Percentiles rank a stretch among this genome's conserved stretches.
Conservation (phyloP, 805 yeast species). For the Saccharomycopsis sp. region DNA sequence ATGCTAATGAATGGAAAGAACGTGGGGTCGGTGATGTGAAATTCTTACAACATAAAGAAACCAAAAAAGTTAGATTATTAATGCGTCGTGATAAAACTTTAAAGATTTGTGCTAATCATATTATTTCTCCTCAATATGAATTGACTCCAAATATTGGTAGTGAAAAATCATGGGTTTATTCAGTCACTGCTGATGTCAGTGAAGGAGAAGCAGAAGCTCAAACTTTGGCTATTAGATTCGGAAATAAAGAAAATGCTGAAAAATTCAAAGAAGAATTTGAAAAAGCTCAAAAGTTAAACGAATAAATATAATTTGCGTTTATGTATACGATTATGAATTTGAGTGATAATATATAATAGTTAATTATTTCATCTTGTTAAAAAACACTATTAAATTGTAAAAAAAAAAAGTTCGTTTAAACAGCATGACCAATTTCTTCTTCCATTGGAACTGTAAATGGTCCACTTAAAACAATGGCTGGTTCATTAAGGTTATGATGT, state of each 20-base stretch:
- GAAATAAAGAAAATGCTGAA: slow-evolving; percentile 87
- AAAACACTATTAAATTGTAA: no score
- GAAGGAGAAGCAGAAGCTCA: slow-evolving; percentile 96
- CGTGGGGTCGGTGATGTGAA: slow-evolving; percentile 99
- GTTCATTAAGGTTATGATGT: slow-evolving; percentile 76
- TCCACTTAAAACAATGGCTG: slow-evolving; percentile 77
- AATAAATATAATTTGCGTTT: slow-evolving; percentile 3
- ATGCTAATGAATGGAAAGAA: slow-evolving; percentile 90
- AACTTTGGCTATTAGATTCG: slow-evolving; percentile 94
- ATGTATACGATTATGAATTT: background rate
- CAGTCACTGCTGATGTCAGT: slow-evolving; percentile 86
- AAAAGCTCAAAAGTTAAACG: slow-evolving; percentile 50
- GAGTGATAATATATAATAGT: background rate
- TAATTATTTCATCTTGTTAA: no score
- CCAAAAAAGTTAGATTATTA: slow-evolving; percentile 76
- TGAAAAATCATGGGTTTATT: slow-evolving; percentile 97
- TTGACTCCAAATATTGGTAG: slow-evolving; percentile 92
- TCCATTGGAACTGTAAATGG: slow-evolving; percentile 68
- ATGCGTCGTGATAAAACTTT: slow-evolving; percentile 99
- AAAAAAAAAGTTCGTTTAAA: no score
- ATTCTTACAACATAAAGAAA: slow-evolving; percentile 78
- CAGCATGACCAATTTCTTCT: slow-evolving; percentile 10
- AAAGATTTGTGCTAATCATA: slow-evolving; percentile 96
- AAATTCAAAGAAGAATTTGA: slow-evolving; percentile 89
- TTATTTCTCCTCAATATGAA: slow-evolving; percentile 68